Base-by-base conservation (phyloP, 352 stramenopile species). In the Phytophthora boehmeriae region DNA sequence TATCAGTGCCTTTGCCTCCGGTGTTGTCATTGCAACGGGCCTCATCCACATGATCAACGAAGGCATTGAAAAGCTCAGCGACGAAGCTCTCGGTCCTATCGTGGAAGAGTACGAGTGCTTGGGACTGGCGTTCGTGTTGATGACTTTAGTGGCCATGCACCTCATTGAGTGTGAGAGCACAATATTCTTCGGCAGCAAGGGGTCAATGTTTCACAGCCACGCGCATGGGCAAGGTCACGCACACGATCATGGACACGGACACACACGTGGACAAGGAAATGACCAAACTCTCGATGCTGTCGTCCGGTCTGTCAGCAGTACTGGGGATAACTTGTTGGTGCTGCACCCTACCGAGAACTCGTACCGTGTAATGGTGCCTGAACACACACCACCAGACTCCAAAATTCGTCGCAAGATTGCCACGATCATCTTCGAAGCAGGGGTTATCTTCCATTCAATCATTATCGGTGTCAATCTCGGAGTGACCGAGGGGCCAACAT, bases 21-120 rank as follows among this genome's bases (percentile, higher is more conserved):
- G 83, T 42, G 78, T 88, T 2, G 76, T 92, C 36, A 68, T 90
- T 32, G 35, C 65, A 39, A 88, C 80, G 20, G 75, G 73, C 11
- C 64, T 89, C n/a, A 86, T 92, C 36, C 83, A 92, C 57, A 86
- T 89, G 68, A 68, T 87, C 34, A 78, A 72, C 42, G 76, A 86
- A 34, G 78, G 68, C 17, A 57, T 78, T 28, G 68, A 80, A 20
- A 78, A 71, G 44, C 66, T 92, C 14, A 75, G 68, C 30, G 54
- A 88, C 13, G 69, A 75, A 35, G 80, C 71, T 25, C 69, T 89
- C 9, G 71, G 76, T 5, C 10, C 50, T 2, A 55, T 88, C 14
- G 71, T 77, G 22, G 64, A 84, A 28, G 38, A 70, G 4, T 92
- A 92, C 55, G 67, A 52, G 5, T 61, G 57, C 13, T 60, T 86